Base-by-base conservation (phyloP, 1,139 yeast species). In the Blastobotrys illinoisensis region DNA sequence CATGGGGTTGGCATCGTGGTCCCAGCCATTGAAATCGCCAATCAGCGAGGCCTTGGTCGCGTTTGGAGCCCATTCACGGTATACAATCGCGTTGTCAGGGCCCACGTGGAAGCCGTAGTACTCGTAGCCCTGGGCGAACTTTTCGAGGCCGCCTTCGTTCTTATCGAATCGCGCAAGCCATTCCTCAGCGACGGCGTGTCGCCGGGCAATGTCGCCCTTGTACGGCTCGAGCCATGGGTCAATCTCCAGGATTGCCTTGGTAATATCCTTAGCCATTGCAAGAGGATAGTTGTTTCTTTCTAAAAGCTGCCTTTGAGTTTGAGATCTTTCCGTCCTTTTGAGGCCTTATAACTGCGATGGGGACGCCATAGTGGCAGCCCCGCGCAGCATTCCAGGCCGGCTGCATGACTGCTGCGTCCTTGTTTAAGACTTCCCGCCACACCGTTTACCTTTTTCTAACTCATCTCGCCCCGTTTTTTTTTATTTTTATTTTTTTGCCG, bases 11-110 rank as follows among this genome's bases (percentile, higher is more conserved):
- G 79, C 63, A 5, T 72, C 72, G 26, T 79, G 74, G 62, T 85
- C 74, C 99, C 99, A 93, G 58, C 77, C 67, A 70, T 91, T 93
- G 76, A 93, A 93, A 54, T 91, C 98, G 9, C 99, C 99, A 55
- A 88, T 85, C 40, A 93, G 70, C 50, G 82, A 79, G 1, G 95
- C 97, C 49, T 70, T 75, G 6, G 67, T 67, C 1, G 96, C 98
- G 65, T 88, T 85, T 6, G 98, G 99, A 2, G 95, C 90, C 82
- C 96, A 91, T 71, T 91, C 96, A 32, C 80, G 76, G 64, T 87
- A 85, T 1, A 74, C 69, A 50, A 91, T 80, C 13, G 79, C 77
- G 55, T 82, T 82, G 11, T 62, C 58, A 46, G 71, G 68, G 60
- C 79, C 73, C 16, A 86, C 83, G 63, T 88, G 91, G 59, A 93